phyloP scores from a whole-genome alignment of 768 basidiomycete genomes.

The Sarcodon aspratus region DNA sequence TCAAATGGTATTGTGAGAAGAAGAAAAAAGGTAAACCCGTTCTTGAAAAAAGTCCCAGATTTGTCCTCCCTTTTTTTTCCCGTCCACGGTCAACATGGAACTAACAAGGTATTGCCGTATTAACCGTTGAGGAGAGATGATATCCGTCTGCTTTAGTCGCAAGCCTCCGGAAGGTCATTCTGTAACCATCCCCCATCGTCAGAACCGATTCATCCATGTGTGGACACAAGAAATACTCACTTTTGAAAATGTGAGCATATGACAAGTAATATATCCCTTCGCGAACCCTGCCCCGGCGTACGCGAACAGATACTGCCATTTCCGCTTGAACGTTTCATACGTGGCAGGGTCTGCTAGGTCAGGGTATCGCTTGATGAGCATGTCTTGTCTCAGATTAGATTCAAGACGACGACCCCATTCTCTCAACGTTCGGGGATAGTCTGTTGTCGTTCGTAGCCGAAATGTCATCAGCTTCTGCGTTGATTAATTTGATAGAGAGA shows the following conservation, averaged over 20 bases:
- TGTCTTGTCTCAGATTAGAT: slow-evolving; percentile 46
- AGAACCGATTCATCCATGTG: neutral
- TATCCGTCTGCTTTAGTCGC: no score
- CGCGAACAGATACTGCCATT: slow-evolving; percentile 81
- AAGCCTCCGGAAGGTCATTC: no score
- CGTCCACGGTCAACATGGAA: no score
- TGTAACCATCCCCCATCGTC: neutral
- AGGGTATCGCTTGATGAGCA: slow-evolving; percentile 49
- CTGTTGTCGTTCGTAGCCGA: no score
- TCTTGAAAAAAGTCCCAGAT: no score
- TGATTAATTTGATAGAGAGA: no score
- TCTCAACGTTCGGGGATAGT: slow-evolving; percentile 87
- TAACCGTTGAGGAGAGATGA: no score
- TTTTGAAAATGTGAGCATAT: slow-evolving; percentile 61
- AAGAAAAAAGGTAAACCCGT: no score
- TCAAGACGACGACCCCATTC: slow-evolving; percentile 76
- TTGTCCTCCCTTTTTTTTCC: no score
- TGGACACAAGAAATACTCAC: slow-evolving; percentile 7
- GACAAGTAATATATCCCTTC: slow-evolving; percentile 73
- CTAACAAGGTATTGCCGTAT: no score
- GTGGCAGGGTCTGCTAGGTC: slow-evolving; percentile 40
- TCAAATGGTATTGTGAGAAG: no score
- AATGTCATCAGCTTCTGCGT: no score
- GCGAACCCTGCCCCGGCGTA: slow-evolving; percentile 75
- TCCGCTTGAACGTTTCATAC: slow-evolving; percentile 63